Conservation (phyloP, 805 yeast genomes). For the Geotrichum ghanense region DNA sequence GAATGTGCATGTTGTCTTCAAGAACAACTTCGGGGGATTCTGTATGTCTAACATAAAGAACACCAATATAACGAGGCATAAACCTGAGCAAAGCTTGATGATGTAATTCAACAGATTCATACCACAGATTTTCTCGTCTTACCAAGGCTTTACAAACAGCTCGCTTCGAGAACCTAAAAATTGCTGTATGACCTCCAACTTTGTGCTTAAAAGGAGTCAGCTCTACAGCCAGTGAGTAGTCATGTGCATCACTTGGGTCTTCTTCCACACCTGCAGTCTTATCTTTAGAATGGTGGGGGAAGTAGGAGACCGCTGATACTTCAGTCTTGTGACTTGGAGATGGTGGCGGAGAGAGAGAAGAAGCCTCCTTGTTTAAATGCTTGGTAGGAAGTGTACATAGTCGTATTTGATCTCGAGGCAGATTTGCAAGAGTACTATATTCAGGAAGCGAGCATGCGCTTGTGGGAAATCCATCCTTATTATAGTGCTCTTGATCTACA, state of each 20-base stretch:
- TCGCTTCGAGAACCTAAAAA: constrained; percentile 77
- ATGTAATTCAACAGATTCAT: constrained; percentile 70
- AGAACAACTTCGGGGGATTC: constrained; percentile 64
- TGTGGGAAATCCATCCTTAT: not conserved
- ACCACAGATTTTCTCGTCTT: constrained; percentile 83
- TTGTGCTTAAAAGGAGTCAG: constrained; percentile 83
- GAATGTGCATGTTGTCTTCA: constrained; percentile 85
- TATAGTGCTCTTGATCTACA: not conserved
- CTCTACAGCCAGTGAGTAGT: constrained; percentile 59
- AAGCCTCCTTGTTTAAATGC: constrained; percentile 11
- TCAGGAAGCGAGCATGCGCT: not conserved
- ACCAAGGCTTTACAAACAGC: constrained; percentile 93
- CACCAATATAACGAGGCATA: constrained; percentile 94
- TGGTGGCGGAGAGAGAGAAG: not conserved
- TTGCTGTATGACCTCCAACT: constrained; percentile 98
- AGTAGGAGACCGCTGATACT: constrained; percentile 22
- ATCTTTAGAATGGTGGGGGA: constrained; percentile 17
- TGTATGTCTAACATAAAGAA: constrained; percentile 77
- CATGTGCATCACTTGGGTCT: not conserved
- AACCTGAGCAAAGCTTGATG: constrained; percentile 69
- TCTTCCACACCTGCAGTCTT: not conserved
- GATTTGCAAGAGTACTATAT: not conserved
- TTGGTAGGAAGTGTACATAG: not conserved
- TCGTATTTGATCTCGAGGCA: not conserved
- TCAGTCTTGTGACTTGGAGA: not conserved